Evolutionary conservation across 2,329 filamentous ascomycete species (phyloP).

Genomic region (Leptosphaerulina australis): DNA sequence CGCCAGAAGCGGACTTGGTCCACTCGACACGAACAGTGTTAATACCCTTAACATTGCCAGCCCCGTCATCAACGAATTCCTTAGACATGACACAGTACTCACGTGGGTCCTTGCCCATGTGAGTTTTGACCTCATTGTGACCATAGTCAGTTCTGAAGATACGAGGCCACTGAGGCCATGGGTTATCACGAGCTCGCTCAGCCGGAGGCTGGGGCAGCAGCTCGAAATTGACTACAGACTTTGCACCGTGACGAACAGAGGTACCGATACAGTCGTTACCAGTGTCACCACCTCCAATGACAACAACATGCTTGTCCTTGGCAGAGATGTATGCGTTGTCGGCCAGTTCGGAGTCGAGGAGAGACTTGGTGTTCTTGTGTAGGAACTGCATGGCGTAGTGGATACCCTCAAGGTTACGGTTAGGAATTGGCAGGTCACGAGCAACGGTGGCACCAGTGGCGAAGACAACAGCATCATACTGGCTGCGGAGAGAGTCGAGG

Average conservation of each 20-base stretch:
- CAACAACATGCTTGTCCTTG: slow-evolving; percentile 93
- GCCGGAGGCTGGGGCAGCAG: slow-evolving; percentile 89
- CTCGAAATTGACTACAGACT: slow-evolving; percentile 96
- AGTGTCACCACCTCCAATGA: slow-evolving; percentile 97
- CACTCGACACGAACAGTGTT: slow-evolving; percentile 95
- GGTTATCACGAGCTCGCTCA: slow-evolving; percentile 91
- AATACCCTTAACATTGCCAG: slow-evolving; percentile 89
- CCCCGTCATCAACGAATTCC: slow-evolving; percentile 90
- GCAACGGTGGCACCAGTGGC: slow-evolving; percentile 92
- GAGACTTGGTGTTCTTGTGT: slow-evolving; percentile 96
- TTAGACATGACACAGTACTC: slow-evolving; percentile 99
- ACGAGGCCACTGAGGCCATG: slow-evolving; percentile 97
- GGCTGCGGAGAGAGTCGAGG: slow-evolving; percentile 72
- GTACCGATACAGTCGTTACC: slow-evolving; percentile 98
- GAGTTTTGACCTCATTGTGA: slow-evolving; percentile 92
- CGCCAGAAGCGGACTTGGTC: slow-evolving; percentile 86
- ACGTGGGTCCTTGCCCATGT: slow-evolving; percentile 93
- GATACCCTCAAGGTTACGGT: slow-evolving; percentile 84
- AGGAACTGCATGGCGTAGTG: slow-evolving; percentile 98
- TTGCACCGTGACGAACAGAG: slow-evolving; percentile 91
- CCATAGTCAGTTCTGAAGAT: slow-evolving; percentile 99
- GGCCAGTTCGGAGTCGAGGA: slow-evolving; percentile 85
- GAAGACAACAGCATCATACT: slow-evolving; percentile 84
- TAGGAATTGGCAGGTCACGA: slow-evolving; percentile 88
- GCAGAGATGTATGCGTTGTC: slow-evolving; percentile 90